Base-by-base conservation (phyloP, 768 basidiomycete species). In the Naematelia aurantialba region DNA sequence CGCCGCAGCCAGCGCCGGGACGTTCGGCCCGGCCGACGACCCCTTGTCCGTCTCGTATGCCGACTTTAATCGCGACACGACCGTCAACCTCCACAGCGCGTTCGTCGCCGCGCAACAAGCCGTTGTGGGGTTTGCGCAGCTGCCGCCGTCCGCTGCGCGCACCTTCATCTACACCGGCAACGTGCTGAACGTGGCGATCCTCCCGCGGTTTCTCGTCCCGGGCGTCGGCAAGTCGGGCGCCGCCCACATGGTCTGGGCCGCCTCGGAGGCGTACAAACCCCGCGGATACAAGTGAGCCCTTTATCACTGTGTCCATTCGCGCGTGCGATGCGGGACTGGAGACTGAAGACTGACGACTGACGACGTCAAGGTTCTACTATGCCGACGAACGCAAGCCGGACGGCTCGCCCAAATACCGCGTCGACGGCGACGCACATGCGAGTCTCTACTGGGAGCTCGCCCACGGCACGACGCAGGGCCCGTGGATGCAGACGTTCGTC, bases 91-190 rank as follows among this genome's bases (percentile, higher is more conserved):
- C 30, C 21, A 19, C 42, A 53, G 50, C 22, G 51, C 42, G 3
- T 61, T 30, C 39, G 45, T 58, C 8, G 63, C 63, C 45, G 63
- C 63, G 13, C 59, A 61, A 29, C 55, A 65, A 24, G 63, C 63
- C n/a, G 59, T 65, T 21, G 5, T 11, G 5, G 59, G 55, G 1
- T 65, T 60, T 22, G 21, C 21, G 1, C 27, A 65, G 29, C 59
- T 61, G 4, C 56, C 59, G 13, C 12, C 48, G 8, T 5, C 48
- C 11, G 54, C 63, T 2, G 1, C 46, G 3, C 25, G 46, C 12
- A 64, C 63, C 4, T 65, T 65, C 54, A 61, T 65, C 27, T 54
- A 56, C 21, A 65, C 63, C 3, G 63, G 63, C 39, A 65, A 65
- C 46, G 49, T 60, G 42, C 50, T 55, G 30, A 60, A 65, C 51